A percentile compares a stretch with the other conserved stretches of the same genome.
Conservation (phyloP, 1,284 basidiomycete genomes). For the Lentinula novae-zelandiae region DNA sequence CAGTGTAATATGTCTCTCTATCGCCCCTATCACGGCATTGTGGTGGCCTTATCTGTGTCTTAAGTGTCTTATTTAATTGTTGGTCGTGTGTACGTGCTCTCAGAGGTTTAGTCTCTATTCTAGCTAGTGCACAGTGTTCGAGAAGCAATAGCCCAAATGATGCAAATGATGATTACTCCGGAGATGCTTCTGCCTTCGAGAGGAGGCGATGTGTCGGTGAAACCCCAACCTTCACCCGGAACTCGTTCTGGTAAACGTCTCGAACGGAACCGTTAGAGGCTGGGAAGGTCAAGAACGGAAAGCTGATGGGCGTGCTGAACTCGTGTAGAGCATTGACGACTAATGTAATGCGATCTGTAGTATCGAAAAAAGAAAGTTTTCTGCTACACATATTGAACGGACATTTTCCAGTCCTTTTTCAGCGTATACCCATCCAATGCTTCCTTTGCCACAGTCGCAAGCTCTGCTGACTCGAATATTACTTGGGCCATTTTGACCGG, state of each 20-base stretch:
- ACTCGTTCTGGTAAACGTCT: constrained; percentile 13
- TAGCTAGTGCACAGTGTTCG: background rate
- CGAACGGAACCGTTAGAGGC: constrained; percentile 11
- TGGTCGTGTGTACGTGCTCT: background rate
- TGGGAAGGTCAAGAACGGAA: constrained; percentile 16
- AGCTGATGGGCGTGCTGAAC: constrained; percentile 13
- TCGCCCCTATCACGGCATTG: background rate
- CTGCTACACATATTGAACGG: constrained; percentile 61
- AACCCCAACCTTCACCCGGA: constrained; percentile 1
- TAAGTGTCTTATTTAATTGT: background rate
- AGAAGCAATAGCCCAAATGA: constrained; percentile 10
- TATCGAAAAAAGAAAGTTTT: background rate
- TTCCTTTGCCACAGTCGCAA: constrained; percentile 73
- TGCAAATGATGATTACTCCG: constrained; percentile 11
- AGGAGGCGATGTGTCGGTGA: constrained; percentile 9
- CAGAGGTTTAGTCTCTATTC: background rate
- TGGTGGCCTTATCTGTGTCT: background rate
- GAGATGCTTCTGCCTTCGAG: constrained; percentile 7
- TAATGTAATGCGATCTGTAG: too few relatives aligned
- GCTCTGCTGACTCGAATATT: constrained; percentile 65
- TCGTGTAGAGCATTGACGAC: too few relatives aligned
- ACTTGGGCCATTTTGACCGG: constrained; percentile 75
- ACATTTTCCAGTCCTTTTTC: constrained; percentile 81
- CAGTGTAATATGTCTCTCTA: background rate
- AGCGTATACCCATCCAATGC: constrained; percentile 77